Evolutionary conservation across 345 rosid species (phyloP).

Genomic region (Arabidopsis suecica): DNA sequence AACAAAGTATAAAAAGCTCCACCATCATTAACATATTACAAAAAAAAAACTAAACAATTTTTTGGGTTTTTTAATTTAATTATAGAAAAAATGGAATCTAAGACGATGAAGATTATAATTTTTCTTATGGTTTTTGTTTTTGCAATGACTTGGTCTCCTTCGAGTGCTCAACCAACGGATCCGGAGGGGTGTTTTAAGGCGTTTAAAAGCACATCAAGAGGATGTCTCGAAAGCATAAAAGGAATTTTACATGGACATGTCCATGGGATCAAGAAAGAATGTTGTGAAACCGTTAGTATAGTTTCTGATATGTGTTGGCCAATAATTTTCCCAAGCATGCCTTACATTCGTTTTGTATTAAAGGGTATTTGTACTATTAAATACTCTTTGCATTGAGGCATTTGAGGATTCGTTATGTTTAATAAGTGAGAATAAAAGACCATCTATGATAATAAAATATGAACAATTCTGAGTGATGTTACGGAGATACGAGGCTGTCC

Average conservation of each 20-base stretch:
- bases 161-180: slow-evolving; percentile 19
- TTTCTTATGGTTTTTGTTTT: background rate
- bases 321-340: background rate
- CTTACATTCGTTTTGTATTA: slow-evolving; percentile 16
- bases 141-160: background rate
- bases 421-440: background rate
- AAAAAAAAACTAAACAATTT: too few species aligned
- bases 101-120: background rate
- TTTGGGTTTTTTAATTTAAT: background rate
- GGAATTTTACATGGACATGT: background rate
- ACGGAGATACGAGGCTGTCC: too few species aligned
- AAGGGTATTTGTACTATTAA: background rate
- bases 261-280: slow-evolving; percentile 17
- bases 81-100: background rate
- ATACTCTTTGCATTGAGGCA: background rate
- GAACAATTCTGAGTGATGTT: too few species aligned
- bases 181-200: background rate
- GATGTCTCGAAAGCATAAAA: background rate
- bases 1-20: background rate
- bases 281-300: background rate
- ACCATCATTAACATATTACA: background rate
- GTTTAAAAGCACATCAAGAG: background rate
- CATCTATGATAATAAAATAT: too few species aligned
- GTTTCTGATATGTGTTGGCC: slow-evolving; percentile 25
- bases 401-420: background rate